Evolutionary conservation across 2,329 filamentous ascomycete species (phyloP).

Genomic region (Cytospora paraplurivora): DNA sequence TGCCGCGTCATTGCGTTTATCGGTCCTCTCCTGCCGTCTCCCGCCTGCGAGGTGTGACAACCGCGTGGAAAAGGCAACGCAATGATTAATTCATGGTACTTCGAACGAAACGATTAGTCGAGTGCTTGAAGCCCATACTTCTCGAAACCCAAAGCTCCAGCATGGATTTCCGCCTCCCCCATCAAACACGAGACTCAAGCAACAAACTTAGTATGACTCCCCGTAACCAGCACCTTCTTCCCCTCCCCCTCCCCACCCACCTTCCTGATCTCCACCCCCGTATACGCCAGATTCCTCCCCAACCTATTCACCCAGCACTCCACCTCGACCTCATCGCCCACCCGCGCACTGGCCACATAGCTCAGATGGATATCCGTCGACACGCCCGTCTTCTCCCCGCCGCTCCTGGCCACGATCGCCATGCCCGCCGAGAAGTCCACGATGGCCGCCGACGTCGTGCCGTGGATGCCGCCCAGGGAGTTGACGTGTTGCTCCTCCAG

Average conservation of each 20-base stretch:
- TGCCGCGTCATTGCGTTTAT: too few relatives aligned
- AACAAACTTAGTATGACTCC: conserved; percentile 30
- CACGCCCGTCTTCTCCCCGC: conserved; percentile 65
- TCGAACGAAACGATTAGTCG: too few relatives aligned
- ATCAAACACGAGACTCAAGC: conserved; percentile 6
- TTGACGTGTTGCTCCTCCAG: conserved; percentile 64
- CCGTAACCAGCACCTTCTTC: conserved; percentile 28
- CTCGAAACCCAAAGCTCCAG: too few relatives aligned
- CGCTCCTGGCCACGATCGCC: conserved; percentile 68
- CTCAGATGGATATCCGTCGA: conserved; percentile 75
- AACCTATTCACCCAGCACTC: conserved; percentile 67
- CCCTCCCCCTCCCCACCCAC: conserved; percentile 39
- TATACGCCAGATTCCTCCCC: conserved; percentile 69
- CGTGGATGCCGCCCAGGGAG: conserved; percentile 67
- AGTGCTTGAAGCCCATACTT: too few relatives aligned
- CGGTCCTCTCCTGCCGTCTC: too few relatives aligned
- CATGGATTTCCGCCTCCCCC: background rate
- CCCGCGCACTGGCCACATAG: conserved; percentile 64
- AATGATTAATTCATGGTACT: too few relatives aligned
- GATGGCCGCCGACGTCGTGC: conserved; percentile 70
- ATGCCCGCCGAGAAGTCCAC: conserved; percentile 75
- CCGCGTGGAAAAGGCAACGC: too few relatives aligned
- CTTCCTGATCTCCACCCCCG: conserved; percentile 65
- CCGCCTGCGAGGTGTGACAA: too few relatives aligned
- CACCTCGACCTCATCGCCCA: conserved; percentile 69